Base-by-base conservation (phyloP, 2,329 filamentous ascomycete species). In the Sclerotinia trifoliorum region DNA sequence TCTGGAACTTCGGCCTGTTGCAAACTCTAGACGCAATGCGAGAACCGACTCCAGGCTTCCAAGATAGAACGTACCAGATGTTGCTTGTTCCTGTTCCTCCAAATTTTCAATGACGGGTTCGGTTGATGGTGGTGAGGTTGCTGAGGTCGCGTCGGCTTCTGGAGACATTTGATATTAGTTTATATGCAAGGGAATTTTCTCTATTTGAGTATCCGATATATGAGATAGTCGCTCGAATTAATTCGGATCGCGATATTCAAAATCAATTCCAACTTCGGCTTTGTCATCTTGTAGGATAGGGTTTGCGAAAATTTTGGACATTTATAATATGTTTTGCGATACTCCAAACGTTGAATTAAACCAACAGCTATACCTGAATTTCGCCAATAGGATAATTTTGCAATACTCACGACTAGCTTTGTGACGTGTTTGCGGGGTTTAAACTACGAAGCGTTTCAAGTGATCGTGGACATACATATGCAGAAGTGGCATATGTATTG, bases 31-130 rank as follows among this genome's bases (percentile, higher is more conserved):
- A 56, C 26, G 21, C 39, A 65, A 56, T 19, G 32, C 39, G 19
- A 65, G 63, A 56, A 57, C n/a, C 19, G 32, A 46, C 29, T n/a
- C 39, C 42, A 67, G 39, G n/a, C 56, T 11, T 24, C 48, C 55
- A 35, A 39, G 64, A 63, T 67, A 3, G 44, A 49, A 62, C 63
- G 24, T 56, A 65, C 63, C 63, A 32, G 42, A 19, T 57, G 52
- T 42, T 48, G 51, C 19, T 55, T 57, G 49, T 57, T 42, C 35
- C 51, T 46, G 29, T 35, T 39, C 35, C 51, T 32, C 63, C 39
- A 65, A 24, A 65, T 21, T 26, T 24, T 65, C 52, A 39, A 32
- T 46, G 24, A 35, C 11, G 11, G 35, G 32, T 5, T 39, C 48
- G 5, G n/a, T 19, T 26, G 60, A 15, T 51, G 46, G 8, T 42